Base-by-base conservation (phyloP, 2,329 filamentous ascomycete genomes). In the Dendrostoma leiphaemia region DNA sequence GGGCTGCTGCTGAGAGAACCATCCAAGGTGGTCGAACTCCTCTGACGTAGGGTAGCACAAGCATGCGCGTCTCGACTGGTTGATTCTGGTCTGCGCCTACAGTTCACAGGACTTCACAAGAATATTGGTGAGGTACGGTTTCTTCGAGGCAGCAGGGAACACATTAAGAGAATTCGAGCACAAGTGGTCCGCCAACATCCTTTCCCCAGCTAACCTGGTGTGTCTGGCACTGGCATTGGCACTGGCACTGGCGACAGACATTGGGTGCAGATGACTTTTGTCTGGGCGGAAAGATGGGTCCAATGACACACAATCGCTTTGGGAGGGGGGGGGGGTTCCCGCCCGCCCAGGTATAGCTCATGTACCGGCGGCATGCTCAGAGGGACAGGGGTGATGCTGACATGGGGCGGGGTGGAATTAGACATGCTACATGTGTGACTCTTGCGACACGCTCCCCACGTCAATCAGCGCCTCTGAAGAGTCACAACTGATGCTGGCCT, bases 361-460 rank as follows among this genome's bases (percentile, higher is more conserved):
- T 28, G 47, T 51, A 54, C 43, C 47, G 37, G 21, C 19, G 19
- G 43, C 35, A 31, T 32, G 35, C 35, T 28, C 19, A 23, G 41
- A 24, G 28, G 29, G 32, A 48, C 51, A 55, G 41, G 54, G 54
- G 44, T 56, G 28, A 26, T 23, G 28, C 52, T 40, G 44, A 37
- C 48, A 38, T 26, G 48, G 46, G 31, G 54, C 54, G 40, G 7
- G 31, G 54, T 57, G 40, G 7, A 24, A 17, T 23, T 57, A 57
- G 28, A 13, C 26, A 13, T 12, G 19, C 19, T 19, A 53, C n/a
- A n/a, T n/a, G 45, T 56, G 49, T 56, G 54, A 56, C 49, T 56
- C 54, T 56, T 53, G 54, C 54, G 49, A 43, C 38, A 56, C 45
- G 50, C 50, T 49, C 44, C 54, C 48, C n/a, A 45, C 17, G 29